Conservation (phyloP, 2,329 filamentous ascomycete genomes). For the Talaromyces sp. region DNA sequence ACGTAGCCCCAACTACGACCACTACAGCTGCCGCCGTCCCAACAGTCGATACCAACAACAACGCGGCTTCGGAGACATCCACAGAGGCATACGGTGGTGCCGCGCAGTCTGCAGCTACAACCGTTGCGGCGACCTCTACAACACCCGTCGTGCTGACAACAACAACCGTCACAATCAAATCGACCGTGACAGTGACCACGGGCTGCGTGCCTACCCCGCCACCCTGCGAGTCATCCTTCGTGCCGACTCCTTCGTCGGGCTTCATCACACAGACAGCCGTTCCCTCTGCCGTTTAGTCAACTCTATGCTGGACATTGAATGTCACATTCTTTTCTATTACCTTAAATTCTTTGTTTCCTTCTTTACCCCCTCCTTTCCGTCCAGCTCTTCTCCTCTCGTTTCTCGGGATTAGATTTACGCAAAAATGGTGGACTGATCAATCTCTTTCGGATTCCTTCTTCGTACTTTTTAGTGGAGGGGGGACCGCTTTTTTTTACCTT, state of each 20-base stretch:
- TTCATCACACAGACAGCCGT: not conserved
- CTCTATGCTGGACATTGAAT: not conserved
- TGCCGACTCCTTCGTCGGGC: slow-evolving; percentile 7
- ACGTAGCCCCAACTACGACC: not conserved
- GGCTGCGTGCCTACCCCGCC: slow-evolving; percentile 3
- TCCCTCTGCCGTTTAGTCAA: not conserved
- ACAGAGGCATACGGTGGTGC: not conserved
- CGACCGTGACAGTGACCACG: slow-evolving; percentile 7
- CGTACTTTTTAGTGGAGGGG: not conserved
- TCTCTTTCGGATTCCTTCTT: not conserved
- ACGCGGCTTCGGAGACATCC: not conserved
- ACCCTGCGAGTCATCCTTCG: not conserved
- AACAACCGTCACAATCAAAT: slow-evolving; percentile 8
- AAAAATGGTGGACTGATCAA: not conserved
- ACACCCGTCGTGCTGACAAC: not conserved
- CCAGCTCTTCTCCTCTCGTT: not conserved
- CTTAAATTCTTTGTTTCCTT: not conserved
- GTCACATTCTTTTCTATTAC: not conserved
- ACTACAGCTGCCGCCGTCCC: not conserved
- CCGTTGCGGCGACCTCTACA: not conserved
- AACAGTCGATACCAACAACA: slow-evolving; percentile 3
- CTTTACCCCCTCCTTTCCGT: not conserved
- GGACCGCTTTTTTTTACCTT: not conserved
- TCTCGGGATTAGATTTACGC: not conserved
- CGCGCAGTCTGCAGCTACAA: not conserved